Conservation (phyloP, 1,139 yeast species). For the Kodamaea sp. region DNA sequence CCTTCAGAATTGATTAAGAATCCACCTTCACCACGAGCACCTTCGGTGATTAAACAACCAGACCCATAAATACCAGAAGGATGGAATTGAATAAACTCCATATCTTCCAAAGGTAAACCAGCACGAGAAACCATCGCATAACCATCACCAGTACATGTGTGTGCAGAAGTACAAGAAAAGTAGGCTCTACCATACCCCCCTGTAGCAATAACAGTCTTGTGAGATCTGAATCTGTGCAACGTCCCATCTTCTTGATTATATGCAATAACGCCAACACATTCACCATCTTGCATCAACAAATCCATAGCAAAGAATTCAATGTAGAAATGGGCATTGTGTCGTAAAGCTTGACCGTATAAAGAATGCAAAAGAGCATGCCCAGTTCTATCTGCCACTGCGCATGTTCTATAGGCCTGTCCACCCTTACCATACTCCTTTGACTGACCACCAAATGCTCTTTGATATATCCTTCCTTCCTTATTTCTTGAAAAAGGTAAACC, state of each 20-base stretch:
- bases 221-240: slow-evolving; percentile 94
- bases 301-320: slow-evolving; percentile 97
- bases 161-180: slow-evolving; percentile 98
- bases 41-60: slow-evolving; percentile 97
- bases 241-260: slow-evolving; percentile 99
- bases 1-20: slow-evolving; percentile 94
- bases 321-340: slow-evolving; percentile 97
- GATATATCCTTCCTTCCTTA: slow-evolving; percentile 94
- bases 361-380: slow-evolving; percentile 97
- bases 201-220: slow-evolving; percentile 93
- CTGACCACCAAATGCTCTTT: slow-evolving; percentile 99
- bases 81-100: slow-evolving; percentile 98
- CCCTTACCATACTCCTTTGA: slow-evolving; percentile 94
- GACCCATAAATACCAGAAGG: slow-evolving; percentile 99
- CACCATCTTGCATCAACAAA: slow-evolving; percentile 91
- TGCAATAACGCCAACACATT: slow-evolving; percentile 94
- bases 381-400: slow-evolving; percentile 99
- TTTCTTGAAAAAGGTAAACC: slow-evolving; percentile 99
- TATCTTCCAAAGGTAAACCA: slow-evolving; percentile 94
- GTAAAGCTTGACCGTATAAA: slow-evolving; percentile 91
- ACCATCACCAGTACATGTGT: slow-evolving; percentile 99
- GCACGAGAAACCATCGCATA: slow-evolving; percentile 98
- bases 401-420: slow-evolving; percentile 98
- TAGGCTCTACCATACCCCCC: slow-evolving; percentile 99
- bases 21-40: slow-evolving; percentile 99